A percentile compares a stretch with the other conserved stretches of the same genome.
phyloP scores from a whole-genome alignment of 805 yeast genomes.

The Hanseniaspora mollemarum region DNA sequence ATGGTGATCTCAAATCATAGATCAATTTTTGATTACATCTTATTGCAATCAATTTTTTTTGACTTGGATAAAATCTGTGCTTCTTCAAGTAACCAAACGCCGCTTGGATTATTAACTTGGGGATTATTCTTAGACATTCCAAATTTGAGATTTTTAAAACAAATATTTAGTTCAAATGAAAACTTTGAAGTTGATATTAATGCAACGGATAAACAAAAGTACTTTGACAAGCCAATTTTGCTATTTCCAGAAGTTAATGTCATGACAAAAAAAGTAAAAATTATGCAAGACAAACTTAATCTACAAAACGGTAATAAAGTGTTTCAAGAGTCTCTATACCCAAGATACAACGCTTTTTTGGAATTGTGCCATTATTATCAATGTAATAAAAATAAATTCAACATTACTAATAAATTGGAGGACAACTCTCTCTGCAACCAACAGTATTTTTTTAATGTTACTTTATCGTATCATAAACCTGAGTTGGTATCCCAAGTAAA shows the following conservation, averaged over 20 bases:
- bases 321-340: slow-evolving; percentile 56
- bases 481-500: slow-evolving; percentile 17
- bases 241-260: slow-evolving; percentile 81
- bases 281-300: slow-evolving; percentile 43
- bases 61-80: too few species aligned
- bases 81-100: too few species aligned
- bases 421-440: slow-evolving; percentile 23
- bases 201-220: slow-evolving; percentile 31
- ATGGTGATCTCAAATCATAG: slow-evolving; percentile 41
- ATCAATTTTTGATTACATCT: slow-evolving; percentile 54
- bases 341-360: slow-evolving; percentile 53
- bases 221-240: slow-evolving; percentile 36
- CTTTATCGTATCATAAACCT: slow-evolving; percentile 33
- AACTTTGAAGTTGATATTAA: slow-evolving; percentile 41
- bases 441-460: slow-evolving; percentile 27
- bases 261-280: slow-evolving; percentile 38
- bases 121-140: slow-evolving; percentile 54
- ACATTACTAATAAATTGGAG: too few species aligned
- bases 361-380: slow-evolving; percentile 36
- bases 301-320: slow-evolving; percentile 50
- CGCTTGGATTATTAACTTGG: slow-evolving; percentile 50
- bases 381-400: slow-evolving; percentile 23
- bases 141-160: slow-evolving; percentile 35
- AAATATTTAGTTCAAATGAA: slow-evolving; percentile 50
- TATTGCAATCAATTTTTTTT: slow-evolving; percentile 31